Evolutionary conservation across 2,329 filamentous ascomycete genomes (phyloP).

Genomic region (Talaromyces marneffei): DNA sequence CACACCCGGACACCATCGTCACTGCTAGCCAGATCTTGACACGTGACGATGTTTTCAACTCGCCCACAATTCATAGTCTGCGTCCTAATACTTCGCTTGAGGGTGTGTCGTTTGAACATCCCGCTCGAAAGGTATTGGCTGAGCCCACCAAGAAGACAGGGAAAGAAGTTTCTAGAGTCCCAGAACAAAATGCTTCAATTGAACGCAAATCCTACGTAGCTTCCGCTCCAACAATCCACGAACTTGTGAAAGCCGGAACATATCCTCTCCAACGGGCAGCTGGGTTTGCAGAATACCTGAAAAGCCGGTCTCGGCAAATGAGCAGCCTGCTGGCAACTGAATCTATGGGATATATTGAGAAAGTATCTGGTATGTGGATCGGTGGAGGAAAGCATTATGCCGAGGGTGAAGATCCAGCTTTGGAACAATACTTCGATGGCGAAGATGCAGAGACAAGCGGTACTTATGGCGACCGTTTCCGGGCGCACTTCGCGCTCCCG

Average conservation of each 20-base stretch:
- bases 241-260: slow-evolving; percentile 56
- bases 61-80: slow-evolving; percentile 57
- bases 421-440: slow-evolving; percentile 52
- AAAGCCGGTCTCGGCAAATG: slow-evolving; percentile 72
- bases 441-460: slow-evolving; percentile 52
- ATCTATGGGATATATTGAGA: slow-evolving; percentile 93
- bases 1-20: slow-evolving; percentile 64
- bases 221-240: slow-evolving; percentile 51
- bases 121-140: slow-evolving; percentile 2
- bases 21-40: slow-evolving; percentile 88
- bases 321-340: slow-evolving; percentile 77
- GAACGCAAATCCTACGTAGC: slow-evolving; percentile 19
- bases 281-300: slow-evolving; percentile 75
- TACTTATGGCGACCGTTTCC: slow-evolving; percentile 63
- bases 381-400: slow-evolving; percentile 86
- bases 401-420: slow-evolving; percentile 59
- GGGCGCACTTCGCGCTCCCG: slow-evolving; percentile 84
- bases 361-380: slow-evolving; percentile 95
- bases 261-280: slow-evolving; percentile 81
- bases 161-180: slow-evolving; percentile 20
- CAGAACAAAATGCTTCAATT: slow-evolving; percentile 19
- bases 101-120: neutral
- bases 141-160: slow-evolving; percentile 11
- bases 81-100: slow-evolving; percentile 24
- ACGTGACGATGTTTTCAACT: slow-evolving; percentile 81